A percentile compares a stretch with the other conserved stretches of the same genome.
These are phyloP conservation scores for Penicillium robsamsonii DNA, from an alignment of 495 filamentous ascomycete species.

Conservation along the genomic window DNA sequence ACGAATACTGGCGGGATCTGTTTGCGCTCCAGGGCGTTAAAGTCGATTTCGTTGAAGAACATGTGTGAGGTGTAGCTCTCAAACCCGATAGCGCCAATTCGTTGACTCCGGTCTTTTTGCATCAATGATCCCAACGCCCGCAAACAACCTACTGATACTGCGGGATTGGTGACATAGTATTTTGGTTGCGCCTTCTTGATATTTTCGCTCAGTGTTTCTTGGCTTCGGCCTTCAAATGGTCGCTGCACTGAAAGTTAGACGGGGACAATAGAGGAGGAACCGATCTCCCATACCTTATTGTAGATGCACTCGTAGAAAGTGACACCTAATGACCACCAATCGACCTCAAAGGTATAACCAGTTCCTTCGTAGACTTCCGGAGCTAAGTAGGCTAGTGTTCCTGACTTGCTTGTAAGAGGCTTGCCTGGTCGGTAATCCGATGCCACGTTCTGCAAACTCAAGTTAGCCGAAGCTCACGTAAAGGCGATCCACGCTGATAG, in stretches of 20 bases:
- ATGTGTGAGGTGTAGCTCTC: conserved; percentile 79
- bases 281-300: conserved; percentile 69
- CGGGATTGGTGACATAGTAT: conserved; percentile 84
- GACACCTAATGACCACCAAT: conserved; percentile 98
- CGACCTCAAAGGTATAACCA: conserved; percentile 83
- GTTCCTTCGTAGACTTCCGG: conserved; percentile 90
- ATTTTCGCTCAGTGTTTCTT: conserved; percentile 72
- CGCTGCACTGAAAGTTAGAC: conserved; percentile 48
- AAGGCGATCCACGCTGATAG: neutral
- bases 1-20: conserved; percentile 88
- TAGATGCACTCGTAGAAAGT: conserved; percentile 99
- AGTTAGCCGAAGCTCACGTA: neutral
- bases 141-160: conserved; percentile 80
- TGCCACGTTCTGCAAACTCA: conserved; percentile 76
- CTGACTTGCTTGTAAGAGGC: conserved; percentile 88
- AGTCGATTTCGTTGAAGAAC: conserved; percentile 87
- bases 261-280: neutral
- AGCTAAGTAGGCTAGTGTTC: conserved; percentile 91
- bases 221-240: conserved; percentile 86
- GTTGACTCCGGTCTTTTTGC: conserved; percentile 72
- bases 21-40: conserved; percentile 80
- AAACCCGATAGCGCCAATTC: conserved; percentile 77
- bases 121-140: conserved; percentile 81
- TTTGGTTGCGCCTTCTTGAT: conserved; percentile 82
- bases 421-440: conserved; percentile 86